Evolutionary conservation across 2,329 filamentous ascomycete species (phyloP).

Genomic region (Penicillium olsonii): DNA sequence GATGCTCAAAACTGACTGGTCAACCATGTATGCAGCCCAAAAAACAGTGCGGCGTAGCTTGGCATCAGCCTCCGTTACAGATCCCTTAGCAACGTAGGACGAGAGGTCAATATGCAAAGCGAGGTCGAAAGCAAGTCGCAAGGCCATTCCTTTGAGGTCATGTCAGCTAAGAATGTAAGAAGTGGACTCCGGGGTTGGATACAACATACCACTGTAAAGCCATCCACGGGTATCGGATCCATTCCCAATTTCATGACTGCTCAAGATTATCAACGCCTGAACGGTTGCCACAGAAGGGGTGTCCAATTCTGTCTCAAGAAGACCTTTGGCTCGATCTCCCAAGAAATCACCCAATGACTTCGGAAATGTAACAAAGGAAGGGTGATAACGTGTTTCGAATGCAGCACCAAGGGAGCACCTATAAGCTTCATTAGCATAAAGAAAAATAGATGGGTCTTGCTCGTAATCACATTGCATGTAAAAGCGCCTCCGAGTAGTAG

Average conservation of each 20-base stretch:
- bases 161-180: neutral
- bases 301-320: slow-evolving; percentile 48
- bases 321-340: slow-evolving; percentile 40
- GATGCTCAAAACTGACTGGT: slow-evolving; percentile 14
- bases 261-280: slow-evolving; percentile 46
- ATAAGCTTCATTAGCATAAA: neutral
- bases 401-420: slow-evolving; percentile 37
- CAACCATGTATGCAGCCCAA: slow-evolving; percentile 40
- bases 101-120: slow-evolving; percentile 33
- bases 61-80: slow-evolving; percentile 17
- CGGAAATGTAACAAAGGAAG: slow-evolving; percentile 34
- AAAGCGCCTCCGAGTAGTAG: slow-evolving; percentile 28
- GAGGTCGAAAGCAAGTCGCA: slow-evolving; percentile 39
- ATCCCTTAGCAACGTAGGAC: slow-evolving; percentile 14
- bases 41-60: slow-evolving; percentile 37
- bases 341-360: slow-evolving; percentile 39
- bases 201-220: slow-evolving; percentile 42
- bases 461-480: slow-evolving; percentile 26
- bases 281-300: slow-evolving; percentile 45
- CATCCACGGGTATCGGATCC: slow-evolving; percentile 43
- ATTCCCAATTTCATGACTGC: slow-evolving; percentile 41
- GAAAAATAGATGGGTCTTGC: neutral
- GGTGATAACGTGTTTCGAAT: slow-evolving; percentile 38
- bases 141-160: slow-evolving; percentile 33
- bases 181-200: too few species aligned